Base-by-base conservation (phyloP, 495 filamentous ascomycete genomes). In the Thozetella sp. region DNA sequence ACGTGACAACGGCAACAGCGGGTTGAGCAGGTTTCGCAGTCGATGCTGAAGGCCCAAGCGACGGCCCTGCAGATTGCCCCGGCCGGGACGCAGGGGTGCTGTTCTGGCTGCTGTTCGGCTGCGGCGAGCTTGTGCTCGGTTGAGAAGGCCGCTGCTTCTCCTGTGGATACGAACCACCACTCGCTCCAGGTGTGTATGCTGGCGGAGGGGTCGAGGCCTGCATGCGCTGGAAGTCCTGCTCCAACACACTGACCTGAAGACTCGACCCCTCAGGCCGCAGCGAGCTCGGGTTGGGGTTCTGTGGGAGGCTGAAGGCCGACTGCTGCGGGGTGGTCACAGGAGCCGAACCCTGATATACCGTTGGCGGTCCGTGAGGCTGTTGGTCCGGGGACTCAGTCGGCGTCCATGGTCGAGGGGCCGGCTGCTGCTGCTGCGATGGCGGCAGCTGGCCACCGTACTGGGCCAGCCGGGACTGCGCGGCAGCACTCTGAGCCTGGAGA, bases 371-470 rank as follows among this genome's bases (percentile, higher is more conserved):
- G 80, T 96, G 93, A 1, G 93, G 93, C 57, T 93, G 86, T 57
- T 87, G 89, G 4, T 91, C 95, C 2, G 95, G 93, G 55, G 88
- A 81, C 69, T 99, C 95, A 25, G 95, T 98, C 1, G 95, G 95
- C 19, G 96, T 99, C 95, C 95, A 99, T 51, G 93, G 93, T 54
- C 94, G 83, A 40, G 83, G 80, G 11, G 85, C 79, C 54, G 80
- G 80, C 40, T 70, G 62, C 56, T 81, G 81, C 25, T 72, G 67
- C 48, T 67, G 69, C 27, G 70, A 65, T 6, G 40, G 62, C n/a
- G 62, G 68, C 23, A 62, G 40, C 37, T 74, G 72, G 40, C 72
- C 67, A 24, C 81, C 80, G 76, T 97, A 96, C 55, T 93, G 90
- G 23, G 88, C 85, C 55, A 87, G 68, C 50, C 93, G 81, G 67